Evolutionary conservation across 441 rosid genomes (phyloP).

Genomic region (Erodium trifolium): DNA sequence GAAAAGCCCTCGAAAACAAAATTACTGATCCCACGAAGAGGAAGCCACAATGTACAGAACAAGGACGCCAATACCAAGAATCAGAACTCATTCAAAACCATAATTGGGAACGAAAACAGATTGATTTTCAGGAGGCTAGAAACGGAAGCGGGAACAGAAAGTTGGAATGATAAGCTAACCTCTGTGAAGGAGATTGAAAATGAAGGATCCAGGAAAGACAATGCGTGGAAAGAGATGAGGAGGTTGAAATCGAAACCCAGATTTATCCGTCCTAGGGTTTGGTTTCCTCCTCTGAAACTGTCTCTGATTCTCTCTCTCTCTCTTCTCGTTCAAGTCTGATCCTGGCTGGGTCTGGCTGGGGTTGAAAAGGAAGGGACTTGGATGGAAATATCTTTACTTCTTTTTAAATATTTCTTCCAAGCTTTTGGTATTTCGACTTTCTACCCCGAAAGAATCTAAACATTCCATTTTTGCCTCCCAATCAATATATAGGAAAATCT

Average conservation of each 20-base stretch:
- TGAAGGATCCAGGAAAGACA: conserved; percentile 39
- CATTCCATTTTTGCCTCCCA: too few relatives aligned
- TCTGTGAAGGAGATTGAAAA: conserved; percentile 18
- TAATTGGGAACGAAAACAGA: conserved; percentile 17
- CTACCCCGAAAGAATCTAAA: too few relatives aligned
- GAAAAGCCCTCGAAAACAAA: conserved; percentile 8
- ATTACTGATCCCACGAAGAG: background rate
- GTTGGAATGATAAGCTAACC: conserved; percentile 15
- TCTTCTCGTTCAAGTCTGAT: background rate
- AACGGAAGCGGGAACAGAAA: background rate
- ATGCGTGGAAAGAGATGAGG: conserved; percentile 14
- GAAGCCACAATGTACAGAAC: background rate
- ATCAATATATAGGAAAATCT: too few relatives aligned
- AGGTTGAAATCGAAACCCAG: conserved; percentile 12
- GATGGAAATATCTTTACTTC: too few relatives aligned
- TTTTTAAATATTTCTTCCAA: too few relatives aligned
- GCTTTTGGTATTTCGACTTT: too few relatives aligned
- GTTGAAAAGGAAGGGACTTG: background rate
- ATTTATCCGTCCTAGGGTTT: conserved; percentile 20
- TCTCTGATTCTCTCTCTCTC: background rate
- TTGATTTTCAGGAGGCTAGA: background rate
- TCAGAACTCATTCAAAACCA: background rate
- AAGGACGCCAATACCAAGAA: background rate
- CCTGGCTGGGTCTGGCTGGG: conserved; percentile 11
- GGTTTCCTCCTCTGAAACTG: background rate